Evolutionary conservation across 257 asterid species (phyloP).

Genomic region (Penstemon davidsonii): DNA sequence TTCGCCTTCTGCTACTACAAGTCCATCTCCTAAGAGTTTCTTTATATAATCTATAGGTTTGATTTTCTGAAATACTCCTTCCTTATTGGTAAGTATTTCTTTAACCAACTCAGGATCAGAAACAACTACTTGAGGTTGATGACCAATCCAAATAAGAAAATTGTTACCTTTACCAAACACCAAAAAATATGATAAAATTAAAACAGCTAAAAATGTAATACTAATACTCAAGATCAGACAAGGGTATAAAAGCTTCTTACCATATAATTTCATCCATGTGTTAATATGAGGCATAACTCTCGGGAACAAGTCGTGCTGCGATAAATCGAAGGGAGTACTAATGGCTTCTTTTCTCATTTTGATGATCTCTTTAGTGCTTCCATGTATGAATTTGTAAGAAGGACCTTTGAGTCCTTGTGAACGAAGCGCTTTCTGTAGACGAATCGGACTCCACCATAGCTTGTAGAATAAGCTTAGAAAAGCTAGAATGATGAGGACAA

Average conservation of each 20-base stretch:
- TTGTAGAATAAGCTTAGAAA: neutral
- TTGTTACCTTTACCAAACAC: neutral
- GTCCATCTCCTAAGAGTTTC: constrained; percentile 13
- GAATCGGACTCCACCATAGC: constrained; percentile 13
- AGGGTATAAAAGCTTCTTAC: constrained; percentile 9
- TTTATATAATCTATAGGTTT: neutral
- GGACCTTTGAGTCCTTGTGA: constrained; percentile 25
- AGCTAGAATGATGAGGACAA: too few species aligned
- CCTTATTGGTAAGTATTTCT: constrained; percentile 12
- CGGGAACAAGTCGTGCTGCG: constrained; percentile 39
- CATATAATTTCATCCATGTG: constrained; percentile 41
- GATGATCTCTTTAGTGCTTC: constrained; percentile 22
- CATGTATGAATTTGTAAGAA: constrained; percentile 13
- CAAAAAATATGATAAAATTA: neutral
- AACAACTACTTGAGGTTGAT: constrained; percentile 4
- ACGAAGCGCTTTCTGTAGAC: neutral
- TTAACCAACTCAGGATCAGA: constrained; percentile 17
- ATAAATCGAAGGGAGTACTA: constrained; percentile 25
- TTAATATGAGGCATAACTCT: constrained; percentile 39
- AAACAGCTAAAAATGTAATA: neutral
- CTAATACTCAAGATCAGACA: neutral
- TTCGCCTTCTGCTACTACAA: constrained; percentile 5
- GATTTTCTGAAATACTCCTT: neutral
- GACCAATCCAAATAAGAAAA: constrained; percentile 11
- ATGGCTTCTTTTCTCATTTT: neutral